phyloP scores from a whole-genome alignment of 2,329 filamentous ascomycete genomes.

The Graphilbum sp. region DNA sequence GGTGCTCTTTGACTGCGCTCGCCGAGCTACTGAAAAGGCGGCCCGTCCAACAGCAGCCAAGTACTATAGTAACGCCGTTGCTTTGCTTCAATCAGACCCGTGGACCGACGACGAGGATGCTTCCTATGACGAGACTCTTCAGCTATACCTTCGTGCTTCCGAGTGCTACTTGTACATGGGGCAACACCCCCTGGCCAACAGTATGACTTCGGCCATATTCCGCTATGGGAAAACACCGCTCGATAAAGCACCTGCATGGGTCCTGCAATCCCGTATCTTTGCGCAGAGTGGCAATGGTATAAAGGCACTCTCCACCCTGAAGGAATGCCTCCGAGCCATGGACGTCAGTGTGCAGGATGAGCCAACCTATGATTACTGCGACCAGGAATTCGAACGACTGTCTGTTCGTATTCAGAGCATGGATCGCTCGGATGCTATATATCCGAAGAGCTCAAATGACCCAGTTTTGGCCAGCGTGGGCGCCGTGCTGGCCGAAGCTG shows the following conservation, averaged over 20 bases:
- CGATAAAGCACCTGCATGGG: slow-evolving; percentile 72
- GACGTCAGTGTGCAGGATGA: slow-evolving; percentile 48
- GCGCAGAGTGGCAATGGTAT: slow-evolving; percentile 56
- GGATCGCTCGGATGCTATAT: slow-evolving; percentile 31
- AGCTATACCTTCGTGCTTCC: slow-evolving; percentile 60
- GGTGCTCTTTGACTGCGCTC: slow-evolving; percentile 63
- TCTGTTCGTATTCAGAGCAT: slow-evolving; percentile 42
- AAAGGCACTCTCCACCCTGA: slow-evolving; percentile 52
- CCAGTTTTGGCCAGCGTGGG: slow-evolving; percentile 45
- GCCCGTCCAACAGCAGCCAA: slow-evolving; percentile 67
- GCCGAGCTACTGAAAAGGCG: slow-evolving; percentile 63
- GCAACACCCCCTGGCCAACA: slow-evolving; percentile 49
- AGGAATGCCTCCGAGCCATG: slow-evolving; percentile 53
- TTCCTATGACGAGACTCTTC: slow-evolving; percentile 72
- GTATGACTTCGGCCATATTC: slow-evolving; percentile 55
- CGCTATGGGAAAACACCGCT: slow-evolving; percentile 51
- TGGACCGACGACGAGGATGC: slow-evolving; percentile 65
- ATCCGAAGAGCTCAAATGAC: slow-evolving; percentile 27
- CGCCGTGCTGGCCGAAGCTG: slow-evolving; percentile 53
- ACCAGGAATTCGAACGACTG: slow-evolving; percentile 52
- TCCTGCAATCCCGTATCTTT: slow-evolving; percentile 66
- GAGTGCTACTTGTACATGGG: slow-evolving; percentile 73
- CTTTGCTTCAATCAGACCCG: slow-evolving; percentile 60
- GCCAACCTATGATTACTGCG: slow-evolving; percentile 61
- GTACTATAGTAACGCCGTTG: slow-evolving; percentile 63